Evolutionary conservation across 192 early-diverging fungal genomes (phyloP), one percentile per base, ranked within the genome.

Genomic region (Podila clonocystis): DNA sequence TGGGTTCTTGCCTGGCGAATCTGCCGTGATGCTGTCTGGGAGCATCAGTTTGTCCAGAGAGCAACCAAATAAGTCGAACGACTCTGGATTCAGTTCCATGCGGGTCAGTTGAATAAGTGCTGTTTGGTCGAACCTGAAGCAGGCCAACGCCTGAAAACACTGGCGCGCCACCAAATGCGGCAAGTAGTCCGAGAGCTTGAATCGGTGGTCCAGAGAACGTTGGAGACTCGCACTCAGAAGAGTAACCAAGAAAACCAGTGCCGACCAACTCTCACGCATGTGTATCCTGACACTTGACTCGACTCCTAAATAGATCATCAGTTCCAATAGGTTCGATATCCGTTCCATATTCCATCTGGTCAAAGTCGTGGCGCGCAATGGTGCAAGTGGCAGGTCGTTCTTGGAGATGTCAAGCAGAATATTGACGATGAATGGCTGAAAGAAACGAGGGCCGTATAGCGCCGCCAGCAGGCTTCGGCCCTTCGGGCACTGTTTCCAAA

Each of bases 251-350:
- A 80, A 80, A 3, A 41, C 28, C 34, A 80, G 28, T 0, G 70
- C 57, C 1, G 55, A 52, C 77, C 77, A 80, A 0, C 26, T 41
- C 62, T 73, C 77, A 6, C 77, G 65, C 77, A 80, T 80, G 29
- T 80, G 72, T 61, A 80, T 73, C 6, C 77, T 58, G 15, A 80
- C 71, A 45, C 71, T 73, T 0, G 77, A 72, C 67, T 80, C 77
- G 13, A 19, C 9, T 31, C 77, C 70, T 17, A 80, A 60, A 17
- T 58, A 69, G 2, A 69, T 59, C 15, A 68, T 68, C 11, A 68
- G 49, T 26, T 73, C 70, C 12, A 73, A 9, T 3, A 80, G 33
- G 62, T 59, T 22, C 70, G 65, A 20, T 68, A 65, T 31, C 36
- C 59, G 8, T 20, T 52, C 63, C 71, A 63, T 6, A 22, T 15